Base-by-base conservation (phyloP, 2,329 filamentous ascomycete species). In the Pseudomassariella vexata region DNA sequence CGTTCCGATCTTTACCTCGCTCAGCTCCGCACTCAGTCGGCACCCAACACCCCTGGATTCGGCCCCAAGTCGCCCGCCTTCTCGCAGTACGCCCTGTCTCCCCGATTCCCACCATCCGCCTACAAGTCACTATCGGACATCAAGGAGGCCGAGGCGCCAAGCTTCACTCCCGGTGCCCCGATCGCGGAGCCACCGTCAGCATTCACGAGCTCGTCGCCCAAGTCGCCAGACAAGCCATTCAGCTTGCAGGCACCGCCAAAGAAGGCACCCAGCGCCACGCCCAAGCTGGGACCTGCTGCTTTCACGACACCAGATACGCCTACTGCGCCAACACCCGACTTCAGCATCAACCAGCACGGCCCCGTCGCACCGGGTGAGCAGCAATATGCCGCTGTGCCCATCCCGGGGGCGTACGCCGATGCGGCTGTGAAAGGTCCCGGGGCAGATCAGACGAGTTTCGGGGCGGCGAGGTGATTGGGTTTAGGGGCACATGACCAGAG, bases 1-100 rank as follows among this genome's bases (percentile, higher is more conserved):
- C 85, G 92, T 41, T 90, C 85, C 40, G 89, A 96, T 57, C 77
- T 98, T 43, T 96, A 96, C 68, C 85, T 96, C 42, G 88, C 83
- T 34, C 83, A 87, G 57, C 76, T 88, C 24, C 82, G 81, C 46
- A 68, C 78, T 14, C 89, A 96, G 65, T 94, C 88, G 17, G 89
- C 88, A 5, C 90, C 90, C 47, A 95, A 95, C 69, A 95, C 90
- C 0, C 90, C 90, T 9, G 88, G 88, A 44, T 88, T 94, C 56
- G 81, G 79, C 19, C 78, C 81, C 57, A 83, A 77, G 57, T 78
- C 73, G 15, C 82, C 62, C 58, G 61, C 65, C 24, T 73, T 68
- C 47, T 66, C 62, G 7, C 63, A 66, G 38, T 66, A 67, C 44
- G 70, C 73, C 38, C 62, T 77, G 55, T 76, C 74, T 15, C 76